Evolutionary conservation across 1,284 basidiomycete genomes (phyloP).

Genomic region (Thelephora terrestris): DNA sequence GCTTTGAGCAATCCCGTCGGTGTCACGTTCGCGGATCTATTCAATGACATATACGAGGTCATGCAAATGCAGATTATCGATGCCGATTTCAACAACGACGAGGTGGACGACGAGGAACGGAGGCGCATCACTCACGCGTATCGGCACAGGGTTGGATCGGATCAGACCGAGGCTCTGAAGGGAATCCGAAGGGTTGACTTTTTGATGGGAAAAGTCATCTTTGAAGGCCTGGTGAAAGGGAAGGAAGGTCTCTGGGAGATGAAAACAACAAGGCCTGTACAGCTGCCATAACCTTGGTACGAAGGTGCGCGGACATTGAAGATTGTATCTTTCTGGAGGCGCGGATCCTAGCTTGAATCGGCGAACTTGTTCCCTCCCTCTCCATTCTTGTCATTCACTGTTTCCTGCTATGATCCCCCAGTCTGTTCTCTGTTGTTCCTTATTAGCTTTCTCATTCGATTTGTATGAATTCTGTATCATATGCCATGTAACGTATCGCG

Average conservation of each 20-base stretch:
- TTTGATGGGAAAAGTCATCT: slow-evolving; percentile 19
- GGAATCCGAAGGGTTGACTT: slow-evolving; percentile 24
- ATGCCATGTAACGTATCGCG: too few species aligned
- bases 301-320: too few species aligned
- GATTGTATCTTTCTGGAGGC: too few species aligned
- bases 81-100: slow-evolving; percentile 22
- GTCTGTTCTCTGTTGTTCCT: too few species aligned
- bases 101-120: slow-evolving; percentile 19
- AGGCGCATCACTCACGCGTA: slow-evolving; percentile 17
- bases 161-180: slow-evolving; percentile 13
- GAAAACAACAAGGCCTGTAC: slow-evolving; percentile 10
- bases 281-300: background rate
- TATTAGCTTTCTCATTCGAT: too few species aligned
- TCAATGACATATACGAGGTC: slow-evolving; percentile 26
- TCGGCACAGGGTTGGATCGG: slow-evolving; percentile 13
- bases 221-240: slow-evolving; percentile 22
- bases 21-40: slow-evolving; percentile 44
- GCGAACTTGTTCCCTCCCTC: too few species aligned
- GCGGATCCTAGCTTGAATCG: too few species aligned
- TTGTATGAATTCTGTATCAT: too few species aligned
- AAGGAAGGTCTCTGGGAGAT: slow-evolving; percentile 24
- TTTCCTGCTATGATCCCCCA: too few species aligned
- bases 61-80: slow-evolving; percentile 19
- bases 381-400: too few species aligned
- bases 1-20: slow-evolving; percentile 35